Percentiles rank a stretch among this genome's conserved stretches.
Evolutionary conservation across 2,329 filamentous ascomycete species (phyloP).

Genomic region (Diaporthe vaccinii): DNA sequence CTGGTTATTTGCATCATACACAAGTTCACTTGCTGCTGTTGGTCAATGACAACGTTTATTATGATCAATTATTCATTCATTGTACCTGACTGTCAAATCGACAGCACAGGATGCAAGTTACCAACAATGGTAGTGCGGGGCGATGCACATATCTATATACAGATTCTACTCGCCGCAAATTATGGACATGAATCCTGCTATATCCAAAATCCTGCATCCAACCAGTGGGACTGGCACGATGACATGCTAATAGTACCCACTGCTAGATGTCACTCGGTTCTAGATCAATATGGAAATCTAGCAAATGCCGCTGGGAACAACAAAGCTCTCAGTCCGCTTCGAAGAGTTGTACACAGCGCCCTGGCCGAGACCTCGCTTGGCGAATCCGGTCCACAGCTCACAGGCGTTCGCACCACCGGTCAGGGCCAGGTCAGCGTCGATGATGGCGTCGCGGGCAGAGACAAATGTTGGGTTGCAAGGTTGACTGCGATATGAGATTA

Average conservation of each 20-base stretch:
- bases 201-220: not conserved
- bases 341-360: constrained; percentile 50
- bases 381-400: constrained; percentile 67
- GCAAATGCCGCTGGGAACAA: constrained; percentile 45
- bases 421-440: constrained; percentile 66
- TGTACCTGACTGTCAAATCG: not conserved
- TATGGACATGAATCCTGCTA: not conserved
- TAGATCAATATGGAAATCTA: constrained; percentile 2
- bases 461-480: constrained; percentile 69
- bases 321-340: constrained; percentile 51
- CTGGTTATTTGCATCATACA: not conserved
- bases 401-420: constrained; percentile 65
- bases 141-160: not conserved
- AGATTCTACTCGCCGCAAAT: not conserved
- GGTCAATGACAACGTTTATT: not conserved
- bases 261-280: too few species aligned
- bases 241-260: not conserved
- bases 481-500: constrained; percentile 51
- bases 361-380: constrained; percentile 67
- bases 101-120: not conserved
- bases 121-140: not conserved
- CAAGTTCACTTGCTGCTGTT: not conserved
- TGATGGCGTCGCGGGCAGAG: constrained; percentile 65
- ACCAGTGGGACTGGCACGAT: not conserved
- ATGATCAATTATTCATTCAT: not conserved